phyloP scores from a whole-genome alignment of 805 yeast genomes.

The Saturnispora serradocipensis region DNA sequence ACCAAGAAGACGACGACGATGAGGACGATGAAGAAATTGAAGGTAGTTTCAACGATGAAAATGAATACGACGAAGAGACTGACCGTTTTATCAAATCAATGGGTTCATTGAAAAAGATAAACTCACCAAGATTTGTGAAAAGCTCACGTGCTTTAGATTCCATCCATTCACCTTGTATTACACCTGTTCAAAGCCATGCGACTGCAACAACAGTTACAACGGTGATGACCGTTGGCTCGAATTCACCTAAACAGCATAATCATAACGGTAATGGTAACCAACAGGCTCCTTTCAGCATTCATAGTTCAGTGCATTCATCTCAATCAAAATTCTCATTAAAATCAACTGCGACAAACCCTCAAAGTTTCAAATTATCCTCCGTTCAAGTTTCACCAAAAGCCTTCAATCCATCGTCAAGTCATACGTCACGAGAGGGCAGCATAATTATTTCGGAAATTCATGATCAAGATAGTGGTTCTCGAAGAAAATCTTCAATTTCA shows the following conservation, averaged over 20 bases:
- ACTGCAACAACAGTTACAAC: constrained; percentile 12
- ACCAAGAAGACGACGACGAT: constrained; percentile 10
- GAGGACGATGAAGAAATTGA: constrained; percentile 12
- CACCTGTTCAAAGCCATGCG: constrained; percentile 12
- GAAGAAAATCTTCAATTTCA: constrained; percentile 23
- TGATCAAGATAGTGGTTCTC: constrained; percentile 16
- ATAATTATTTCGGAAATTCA: constrained; percentile 20
- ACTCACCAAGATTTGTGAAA: constrained; percentile 4
- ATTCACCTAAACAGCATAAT: constrained; percentile 3
- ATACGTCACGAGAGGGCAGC: neutral
- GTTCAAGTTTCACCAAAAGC: neutral
- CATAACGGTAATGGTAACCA: neutral
- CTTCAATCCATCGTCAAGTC: neutral
- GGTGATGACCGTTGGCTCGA: constrained; percentile 7
- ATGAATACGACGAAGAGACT: constrained; percentile 10
- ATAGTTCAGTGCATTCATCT: constrained; percentile 6
- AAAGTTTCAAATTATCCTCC: constrained; percentile 12
- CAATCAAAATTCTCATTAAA: constrained; percentile 4
- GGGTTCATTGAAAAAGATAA: constrained; percentile 2
- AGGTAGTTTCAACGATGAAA: constrained; percentile 12
- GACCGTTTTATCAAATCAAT: constrained; percentile 10
- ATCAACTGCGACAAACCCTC: neutral
- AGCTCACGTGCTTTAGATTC: constrained; percentile 5
- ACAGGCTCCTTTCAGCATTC: neutral
- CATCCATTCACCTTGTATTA: constrained; percentile 10